Evolutionary conservation across 768 basidiomycete species (phyloP).

Genomic region (Termitomyces sp.): DNA sequence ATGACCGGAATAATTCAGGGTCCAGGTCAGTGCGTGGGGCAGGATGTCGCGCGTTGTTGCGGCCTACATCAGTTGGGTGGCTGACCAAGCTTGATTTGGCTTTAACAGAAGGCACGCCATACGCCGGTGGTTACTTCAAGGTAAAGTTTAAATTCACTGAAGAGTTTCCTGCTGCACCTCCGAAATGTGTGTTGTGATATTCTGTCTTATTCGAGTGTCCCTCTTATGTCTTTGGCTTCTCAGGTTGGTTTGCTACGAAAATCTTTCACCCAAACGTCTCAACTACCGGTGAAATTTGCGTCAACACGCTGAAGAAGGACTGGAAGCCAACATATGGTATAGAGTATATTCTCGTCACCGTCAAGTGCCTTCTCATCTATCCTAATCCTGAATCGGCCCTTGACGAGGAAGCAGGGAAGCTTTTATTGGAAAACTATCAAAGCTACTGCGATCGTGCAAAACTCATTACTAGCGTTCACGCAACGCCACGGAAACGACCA

Average conservation of each 20-base stretch:
- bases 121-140: slow-evolving; percentile 61
- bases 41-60: slow-evolving; percentile 15
- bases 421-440: slow-evolving; percentile 84
- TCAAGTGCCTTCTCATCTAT: slow-evolving; percentile 94
- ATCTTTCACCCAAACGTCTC: slow-evolving; percentile 98
- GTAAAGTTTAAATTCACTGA: slow-evolving; percentile 87
- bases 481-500: slow-evolving; percentile 71
- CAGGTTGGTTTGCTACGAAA: slow-evolving; percentile 89
- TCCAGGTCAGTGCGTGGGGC: slow-evolving; percentile 55
- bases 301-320: slow-evolving; percentile 96
- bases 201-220: not conserved
- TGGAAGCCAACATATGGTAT: slow-evolving; percentile 94
- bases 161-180: slow-evolving; percentile 90
- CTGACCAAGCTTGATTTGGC: slow-evolving; percentile 20
- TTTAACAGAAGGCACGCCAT: slow-evolving; percentile 53
- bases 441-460: slow-evolving; percentile 82
- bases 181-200: slow-evolving; percentile 65
- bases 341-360: slow-evolving; percentile 83
- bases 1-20: slow-evolving; percentile 87
- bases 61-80: slow-evolving; percentile 10
- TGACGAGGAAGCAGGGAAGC: slow-evolving; percentile 93
- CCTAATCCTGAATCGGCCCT: slow-evolving; percentile 96
- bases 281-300: slow-evolving; percentile 85
- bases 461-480: slow-evolving; percentile 89
- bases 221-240: slow-evolving; percentile 5